Percentiles rank a stretch among this genome's conserved stretches.
Evolutionary conservation across 306 rosid genomes (phyloP).

Genomic region (Castanea crenata): DNA sequence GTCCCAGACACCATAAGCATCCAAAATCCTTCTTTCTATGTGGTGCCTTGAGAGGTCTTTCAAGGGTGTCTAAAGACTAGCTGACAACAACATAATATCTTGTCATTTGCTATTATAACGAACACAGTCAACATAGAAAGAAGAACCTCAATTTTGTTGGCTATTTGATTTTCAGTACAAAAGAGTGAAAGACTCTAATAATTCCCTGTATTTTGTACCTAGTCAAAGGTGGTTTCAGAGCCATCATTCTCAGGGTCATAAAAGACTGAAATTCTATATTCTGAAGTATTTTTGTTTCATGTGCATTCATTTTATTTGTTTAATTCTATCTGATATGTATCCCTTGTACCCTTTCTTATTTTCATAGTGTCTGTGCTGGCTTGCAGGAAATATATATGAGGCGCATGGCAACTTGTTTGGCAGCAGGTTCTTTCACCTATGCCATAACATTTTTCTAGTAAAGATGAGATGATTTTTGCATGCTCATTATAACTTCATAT

Average conservation of each 20-base stretch:
- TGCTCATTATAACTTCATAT: constrained; percentile 26
- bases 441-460: constrained; percentile 22
- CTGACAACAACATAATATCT: not conserved
- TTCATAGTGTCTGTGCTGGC: constrained; percentile 17
- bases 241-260: not conserved
- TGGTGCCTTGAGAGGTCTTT: constrained; percentile 1
- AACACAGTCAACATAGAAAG: not conserved
- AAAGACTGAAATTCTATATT: constrained; percentile 18
- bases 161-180: constrained; percentile 10
- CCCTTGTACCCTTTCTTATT: constrained; percentile 7
- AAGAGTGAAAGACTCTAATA: constrained; percentile 3
- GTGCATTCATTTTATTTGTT: not conserved
- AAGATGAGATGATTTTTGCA: constrained; percentile 16
- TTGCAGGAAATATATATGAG: constrained; percentile 78
- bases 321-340: not conserved
- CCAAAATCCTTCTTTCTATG: not conserved
- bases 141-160: not conserved
- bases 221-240: not conserved
- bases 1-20: not conserved
- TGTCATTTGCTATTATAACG: not conserved
- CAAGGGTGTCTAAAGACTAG: not conserved
- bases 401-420: constrained; percentile 74
- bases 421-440: constrained; percentile 65
- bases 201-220: constrained; percentile 1
- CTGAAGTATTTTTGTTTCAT: not conserved